Base-by-base conservation (phyloP, 139 green algal species). In the Nannochloris sp. region DNA sequence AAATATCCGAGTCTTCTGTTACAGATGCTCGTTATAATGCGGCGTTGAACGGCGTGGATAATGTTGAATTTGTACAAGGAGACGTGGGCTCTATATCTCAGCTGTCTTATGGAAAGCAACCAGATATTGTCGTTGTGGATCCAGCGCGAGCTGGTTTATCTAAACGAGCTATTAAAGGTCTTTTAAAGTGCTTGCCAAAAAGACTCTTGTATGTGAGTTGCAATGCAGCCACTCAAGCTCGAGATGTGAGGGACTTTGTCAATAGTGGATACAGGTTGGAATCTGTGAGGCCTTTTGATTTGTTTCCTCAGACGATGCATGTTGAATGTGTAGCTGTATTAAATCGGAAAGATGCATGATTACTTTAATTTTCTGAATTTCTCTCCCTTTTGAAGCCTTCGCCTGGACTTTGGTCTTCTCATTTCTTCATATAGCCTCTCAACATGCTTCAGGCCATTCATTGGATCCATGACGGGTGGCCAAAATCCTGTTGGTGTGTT, bases 161-260 rank as follows among this genome's bases (percentile, higher is more conserved):
- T 29, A 16, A 40, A 45, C 33, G 57, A 36, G 56, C 94, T 11
- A 53, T 86, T 4, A 40, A 53, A 5, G 87, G 71, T 20, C 56
- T 96, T 56, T 49, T 60, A 23, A 68, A 58, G 9, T 80, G 66
- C 31, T 67, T 76, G 6, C 79, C 82, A 4, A 57, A 68, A 4
- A 68, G 79, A 3, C 66, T 97, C 9, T 78, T 96, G 14, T 97
- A 97, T 74, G 91, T 97, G 5, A 87, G 72, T 58, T 97, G 91
- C 78, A 87, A 90, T 63, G 72, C 79, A 8, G 71, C 78, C 3
- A 92, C 82, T 10, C 81, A 85, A 57, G 82, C 81, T 5, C 49
- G 82, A 6, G 84, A 91, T 66, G 44, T 89, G n/a, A 48, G 40
- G 25, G 9, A 53, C n/a, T 76, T 91, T 44, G 76, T 62, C 29